Base-by-base conservation (phyloP, 257 asterid genomes). In the Nyctanthes arbortristis region DNA sequence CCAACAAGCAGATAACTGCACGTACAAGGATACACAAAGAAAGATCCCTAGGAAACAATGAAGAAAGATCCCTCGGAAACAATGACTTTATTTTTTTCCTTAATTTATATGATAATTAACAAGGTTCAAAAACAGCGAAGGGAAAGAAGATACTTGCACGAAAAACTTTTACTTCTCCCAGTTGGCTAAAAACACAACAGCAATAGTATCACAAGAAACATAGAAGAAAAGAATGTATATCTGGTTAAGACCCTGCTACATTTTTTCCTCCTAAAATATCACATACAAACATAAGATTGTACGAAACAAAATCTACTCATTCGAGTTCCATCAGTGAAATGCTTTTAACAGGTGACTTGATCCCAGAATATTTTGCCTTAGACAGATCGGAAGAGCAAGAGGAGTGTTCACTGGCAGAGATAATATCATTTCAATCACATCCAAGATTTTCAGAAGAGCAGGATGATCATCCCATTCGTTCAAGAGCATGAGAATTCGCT, bases 371-470 rank as follows among this genome's bases (percentile, higher is more conserved):
- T 40, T 47, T 35, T 31, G 37, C 24, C 47, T 36, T 52, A 37
- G 40, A 72, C 52, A 66, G 12, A 39, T 52, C 75, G 85, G 92
- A 92, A 90, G 88, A 47, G 96, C 99, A 36, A 91, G 96, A 68
- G 99, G 93, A 40, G 93, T 85, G 72, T 82, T 78, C 29, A 89
- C 79, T 57, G 96, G 99, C 52, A 94, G 81, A 74, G 93, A 90
- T 71, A 94, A 88, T 71, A 85, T 77, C 95, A 85, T 89, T 64
- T 89, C 97, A 74, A 79, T 78, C 52, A 82, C 86, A 74, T 89
- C 97, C 77, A 85, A 54, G 62, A 89, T 80, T 72, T 75, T 87
- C 79, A 75, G 87, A 75, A 89, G 91, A 61, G 90, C 85, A 61
- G 92, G 86, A 77, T 81, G 84, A 33, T 81, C 88, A 66, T 91